Evolutionary conservation across 1,284 basidiomycete species (phyloP), one percentile per base, ranked within the genome.

Genomic region (Microbotryum saponariae): DNA sequence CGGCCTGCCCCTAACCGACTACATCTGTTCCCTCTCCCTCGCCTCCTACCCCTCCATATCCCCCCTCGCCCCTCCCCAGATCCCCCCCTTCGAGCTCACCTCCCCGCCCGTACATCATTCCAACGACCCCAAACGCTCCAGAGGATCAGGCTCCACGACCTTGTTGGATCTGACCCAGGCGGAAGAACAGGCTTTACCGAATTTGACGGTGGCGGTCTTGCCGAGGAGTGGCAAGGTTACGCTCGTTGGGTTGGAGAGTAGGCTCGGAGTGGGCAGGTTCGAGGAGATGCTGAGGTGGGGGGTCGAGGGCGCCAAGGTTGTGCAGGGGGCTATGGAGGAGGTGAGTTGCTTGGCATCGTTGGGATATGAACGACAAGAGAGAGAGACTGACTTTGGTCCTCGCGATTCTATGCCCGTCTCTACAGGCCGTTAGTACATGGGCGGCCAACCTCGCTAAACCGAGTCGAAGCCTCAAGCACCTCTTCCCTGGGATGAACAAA

Each of bases 261-360:
- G 93, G n/a, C 75, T 98, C 63, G 91, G 92, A 72, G 86, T 93
- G 16, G 91, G 94, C 72, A 81, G 90, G 50, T 94, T 97, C 72
- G 88, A 89, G 73, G 89, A 93, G 73, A 85, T 97, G 72, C 84
- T 97, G 67, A 78, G 79, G 65, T 75, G 94, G 50, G 91, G 86
- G 1, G 82, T 85, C 31, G 85, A 91, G 61, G 91, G 87, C 8
- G 84, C 86, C 14, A 80, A 80, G 60, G 85, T 91, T 20, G 78
- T 98, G 56, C 89, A 91, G 31, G 57, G 49, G 5, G 67, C 65
- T 7, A 69, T 69, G 67, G 62, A 69, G 29, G 62, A 69, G 53
- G 66, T 46, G 45, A 50, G 61, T 58, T 18, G 1, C 42, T 8
- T 7, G 2, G 20, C 53, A 18, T 33, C 29, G 7, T 10, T 18